Evolutionary conservation across 805 yeast species (phyloP), one percentile per base, ranked within the genome.

Genomic region (Starmerella gropengiesseri): DNA sequence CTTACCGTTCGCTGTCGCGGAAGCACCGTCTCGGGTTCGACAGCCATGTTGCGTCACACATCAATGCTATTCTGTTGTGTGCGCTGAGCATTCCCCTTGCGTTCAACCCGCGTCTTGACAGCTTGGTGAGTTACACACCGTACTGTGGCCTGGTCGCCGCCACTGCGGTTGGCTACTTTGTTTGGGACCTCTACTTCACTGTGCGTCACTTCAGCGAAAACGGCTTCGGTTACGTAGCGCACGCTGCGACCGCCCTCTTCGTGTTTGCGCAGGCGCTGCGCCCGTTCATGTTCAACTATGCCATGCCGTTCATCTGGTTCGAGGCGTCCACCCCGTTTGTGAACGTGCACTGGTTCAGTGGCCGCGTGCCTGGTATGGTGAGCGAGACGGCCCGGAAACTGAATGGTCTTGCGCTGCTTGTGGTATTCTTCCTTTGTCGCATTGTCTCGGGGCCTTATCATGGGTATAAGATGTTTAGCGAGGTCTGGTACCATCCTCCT

Each of bases 311-410:
- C 59, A 68, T 91, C 54, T 59, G 82, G 38, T 91, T 81, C 61
- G 98, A 91, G 63, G 70, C 82, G 31, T 80, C 94, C 36, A 83
- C 96, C 2, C 97, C 97, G 7, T 91, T 91, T 63, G 95, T 91
- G 48, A 93, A 91, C 62, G 60, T 83, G 58, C 84, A 91, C 61
- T 91, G 96, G 95, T 87, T 80, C 61, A 77, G 85, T 26, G 71
- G 81, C 25, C 78, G 82, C 54, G 66, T 86, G 14, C 91, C 94
- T 1, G 82, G 81, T 3, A 61, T 75, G 3, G 68, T 84, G 40
- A 77, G 81, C 31, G 67, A 67, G 19, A 67, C 56, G 49, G 43
- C 74, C 9, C 72, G 76, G 40, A 57, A 73, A 13, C 53, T 78
- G 52, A 91, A 91, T 59, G 97, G 97, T 0, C 40, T 85, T 7